phyloP scores from a whole-genome alignment of 2,329 filamentous ascomycete species.

The Colletotrichum melonis region DNA sequence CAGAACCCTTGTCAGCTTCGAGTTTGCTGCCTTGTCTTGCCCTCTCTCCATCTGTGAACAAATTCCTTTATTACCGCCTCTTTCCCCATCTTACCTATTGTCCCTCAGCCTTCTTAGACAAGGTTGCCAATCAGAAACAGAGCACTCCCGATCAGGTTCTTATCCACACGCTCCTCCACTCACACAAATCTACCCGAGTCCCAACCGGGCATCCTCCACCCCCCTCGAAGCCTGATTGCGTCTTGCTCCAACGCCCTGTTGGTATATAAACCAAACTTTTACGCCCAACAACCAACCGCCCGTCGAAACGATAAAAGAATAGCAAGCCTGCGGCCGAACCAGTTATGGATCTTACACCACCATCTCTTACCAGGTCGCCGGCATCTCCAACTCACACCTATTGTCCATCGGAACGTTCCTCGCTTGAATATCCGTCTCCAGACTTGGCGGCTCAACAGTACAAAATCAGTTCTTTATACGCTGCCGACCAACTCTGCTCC shows the following conservation, averaged over 20 bases:
- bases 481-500: conserved; percentile 50
- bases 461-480: conserved; percentile 55
- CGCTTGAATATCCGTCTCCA: conserved; percentile 59
- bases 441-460: conserved; percentile 55
- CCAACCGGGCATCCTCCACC: conserved; percentile 17
- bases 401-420: conserved; percentile 54
- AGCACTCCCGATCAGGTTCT: conserved; percentile 10
- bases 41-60: background rate
- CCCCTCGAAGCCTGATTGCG: conserved; percentile 15
- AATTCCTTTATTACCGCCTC: conserved; percentile 17
- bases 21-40: conserved; percentile 14
- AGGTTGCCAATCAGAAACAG: conserved; percentile 30
- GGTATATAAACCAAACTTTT: conserved; percentile 31
- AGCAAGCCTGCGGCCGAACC: conserved; percentile 28
- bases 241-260: conserved; percentile 24
- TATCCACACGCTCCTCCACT: conserved; percentile 34
- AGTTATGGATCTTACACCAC: conserved; percentile 63
- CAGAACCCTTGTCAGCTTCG: background rate
- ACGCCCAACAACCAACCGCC: conserved; percentile 24
- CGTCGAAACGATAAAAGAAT: conserved; percentile 10
- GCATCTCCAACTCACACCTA: conserved; percentile 57
- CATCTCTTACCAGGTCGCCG: conserved; percentile 57
- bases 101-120: conserved; percentile 28
- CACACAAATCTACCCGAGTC: conserved; percentile 16
- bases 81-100: conserved; percentile 22